phyloP scores from a whole-genome alignment of 2,329 filamentous ascomycete genomes.

The Leptosphaerulina australis region DNA sequence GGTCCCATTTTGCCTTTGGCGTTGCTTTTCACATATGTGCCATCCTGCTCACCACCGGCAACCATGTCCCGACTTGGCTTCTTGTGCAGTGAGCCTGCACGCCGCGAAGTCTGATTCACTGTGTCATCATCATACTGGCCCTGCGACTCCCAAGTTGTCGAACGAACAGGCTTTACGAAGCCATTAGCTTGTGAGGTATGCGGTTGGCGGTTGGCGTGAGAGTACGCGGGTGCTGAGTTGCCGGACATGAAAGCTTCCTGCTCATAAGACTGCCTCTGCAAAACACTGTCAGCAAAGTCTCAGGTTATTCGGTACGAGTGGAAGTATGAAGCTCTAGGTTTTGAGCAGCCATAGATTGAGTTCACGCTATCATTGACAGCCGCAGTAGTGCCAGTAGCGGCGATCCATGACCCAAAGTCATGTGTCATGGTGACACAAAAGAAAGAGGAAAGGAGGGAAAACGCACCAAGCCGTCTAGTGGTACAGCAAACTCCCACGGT shows the following conservation, averaged over 20 bases:
- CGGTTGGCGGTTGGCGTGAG: constrained; percentile 39
- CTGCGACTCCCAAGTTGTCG: constrained; percentile 41
- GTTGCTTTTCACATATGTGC: constrained; percentile 49
- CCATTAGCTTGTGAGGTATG: constrained; percentile 46
- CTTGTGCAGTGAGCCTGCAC: constrained; percentile 46
- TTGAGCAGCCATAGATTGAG: constrained; percentile 11
- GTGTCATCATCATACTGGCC: constrained; percentile 35
- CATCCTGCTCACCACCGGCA: constrained; percentile 54
- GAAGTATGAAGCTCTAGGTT: background rate
- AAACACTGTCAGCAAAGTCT: constrained; percentile 29
- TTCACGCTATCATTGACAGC: constrained; percentile 33
- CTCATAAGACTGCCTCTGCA: constrained; percentile 39
- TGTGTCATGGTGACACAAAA: constrained; percentile 5
- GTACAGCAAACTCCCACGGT: constrained; percentile 50
- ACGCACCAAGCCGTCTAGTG: constrained; percentile 47
- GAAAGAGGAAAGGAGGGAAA: constrained; percentile 8
- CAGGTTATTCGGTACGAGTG: background rate
- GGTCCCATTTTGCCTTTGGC: constrained; percentile 26
- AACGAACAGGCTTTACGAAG: constrained; percentile 36
- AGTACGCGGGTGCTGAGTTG: constrained; percentile 36
- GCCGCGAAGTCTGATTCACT: constrained; percentile 42
- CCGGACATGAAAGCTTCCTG: constrained; percentile 46
- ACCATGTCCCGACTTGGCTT: constrained; percentile 52
- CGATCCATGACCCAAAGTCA: constrained; percentile 1
- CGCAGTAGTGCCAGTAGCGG: constrained; percentile 29